phyloP scores from a whole-genome alignment of 257 asterid species.

The Capsicum baccatum region DNA sequence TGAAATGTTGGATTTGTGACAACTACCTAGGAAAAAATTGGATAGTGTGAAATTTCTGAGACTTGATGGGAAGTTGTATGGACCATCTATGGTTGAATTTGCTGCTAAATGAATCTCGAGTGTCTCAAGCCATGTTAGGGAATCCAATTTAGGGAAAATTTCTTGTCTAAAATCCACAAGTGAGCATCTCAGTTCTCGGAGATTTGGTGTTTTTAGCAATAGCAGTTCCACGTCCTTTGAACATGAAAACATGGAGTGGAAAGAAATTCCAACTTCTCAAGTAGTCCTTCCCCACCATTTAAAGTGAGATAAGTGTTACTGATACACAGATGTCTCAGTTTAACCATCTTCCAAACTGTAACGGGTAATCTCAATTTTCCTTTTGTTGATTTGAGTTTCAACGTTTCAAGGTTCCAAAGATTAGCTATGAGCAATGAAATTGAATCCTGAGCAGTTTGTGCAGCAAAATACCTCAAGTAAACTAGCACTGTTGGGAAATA shows the following conservation, averaged over 20 bases:
- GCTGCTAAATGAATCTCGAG: conserved; percentile 12
- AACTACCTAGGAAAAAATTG: not conserved
- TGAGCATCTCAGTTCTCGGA: not conserved
- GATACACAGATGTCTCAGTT: not conserved
- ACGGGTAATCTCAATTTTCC: not conserved
- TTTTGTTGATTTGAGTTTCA: not conserved
- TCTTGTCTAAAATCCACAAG: not conserved
- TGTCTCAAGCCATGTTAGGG: not conserved
- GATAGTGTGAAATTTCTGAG: conserved; percentile 29
- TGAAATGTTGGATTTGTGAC: conserved; percentile 3
- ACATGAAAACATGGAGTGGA: conserved; percentile 19
- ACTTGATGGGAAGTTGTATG: conserved; percentile 15
- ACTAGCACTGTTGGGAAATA: not conserved
- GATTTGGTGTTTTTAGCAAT: not conserved
- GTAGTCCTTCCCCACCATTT: not conserved
- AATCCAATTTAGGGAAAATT: not conserved
- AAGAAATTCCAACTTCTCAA: conserved; percentile 15
- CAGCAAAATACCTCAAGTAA: conserved; percentile 32
- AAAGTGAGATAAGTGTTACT: not conserved
- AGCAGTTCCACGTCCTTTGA: not conserved
- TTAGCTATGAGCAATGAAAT: no score
- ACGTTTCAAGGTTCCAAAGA: conserved; percentile 30
- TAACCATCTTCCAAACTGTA: no score
- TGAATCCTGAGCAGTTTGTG: not conserved
- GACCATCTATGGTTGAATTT: not conserved